phyloP scores from a whole-genome alignment of 2,329 filamentous ascomycete genomes.

The Penicillium concentricum region DNA sequence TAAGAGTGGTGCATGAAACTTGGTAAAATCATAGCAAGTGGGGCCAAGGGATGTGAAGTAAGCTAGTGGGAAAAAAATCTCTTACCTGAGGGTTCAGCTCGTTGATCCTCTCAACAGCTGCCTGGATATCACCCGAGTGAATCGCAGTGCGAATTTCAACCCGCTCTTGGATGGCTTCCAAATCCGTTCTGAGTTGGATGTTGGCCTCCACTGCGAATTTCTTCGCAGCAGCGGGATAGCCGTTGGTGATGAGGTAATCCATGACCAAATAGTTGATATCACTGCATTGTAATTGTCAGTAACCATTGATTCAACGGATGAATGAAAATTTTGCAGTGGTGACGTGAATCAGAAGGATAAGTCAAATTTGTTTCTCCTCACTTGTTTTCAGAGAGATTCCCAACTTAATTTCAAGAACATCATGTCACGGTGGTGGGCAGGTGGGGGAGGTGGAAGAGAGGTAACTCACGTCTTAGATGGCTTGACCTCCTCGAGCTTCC shows the following conservation, averaged over 20 bases:
- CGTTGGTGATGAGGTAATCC: slow-evolving; percentile 95
- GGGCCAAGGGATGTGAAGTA: slow-evolving; percentile 5
- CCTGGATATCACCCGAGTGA: slow-evolving; percentile 78
- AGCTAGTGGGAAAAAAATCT: slow-evolving; percentile 15
- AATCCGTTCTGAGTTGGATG: slow-evolving; percentile 69
- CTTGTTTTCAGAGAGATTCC: slow-evolving; percentile 99
- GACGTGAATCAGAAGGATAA: slow-evolving; percentile 65
- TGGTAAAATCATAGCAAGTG: slow-evolving; percentile 84
- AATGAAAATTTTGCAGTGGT: slow-evolving; percentile 2
- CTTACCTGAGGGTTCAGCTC: slow-evolving; percentile 88
- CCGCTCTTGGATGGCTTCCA: slow-evolving; percentile 70
- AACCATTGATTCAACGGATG: slow-evolving; percentile 4
- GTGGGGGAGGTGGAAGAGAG: slow-evolving; percentile 3
- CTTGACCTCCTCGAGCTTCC: slow-evolving; percentile 78
- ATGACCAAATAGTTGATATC: slow-evolving; percentile 94
- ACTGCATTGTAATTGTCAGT: slow-evolving; percentile 52
- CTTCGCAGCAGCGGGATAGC: slow-evolving; percentile 86
- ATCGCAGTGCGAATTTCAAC: slow-evolving; percentile 84
- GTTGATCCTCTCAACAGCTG: slow-evolving; percentile 83
- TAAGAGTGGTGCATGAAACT: slow-evolving; percentile 99
- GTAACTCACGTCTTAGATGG: slow-evolving; percentile 83
- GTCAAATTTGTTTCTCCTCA: slow-evolving; percentile 87
- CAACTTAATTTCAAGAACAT: slow-evolving; percentile 83
- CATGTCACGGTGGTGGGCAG: slow-evolving; percentile 57
- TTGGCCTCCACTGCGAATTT: slow-evolving; percentile 96